phyloP scores from a whole-genome alignment of 192 early-diverging fungal genomes.

The Polychytrium aggregatum region DNA sequence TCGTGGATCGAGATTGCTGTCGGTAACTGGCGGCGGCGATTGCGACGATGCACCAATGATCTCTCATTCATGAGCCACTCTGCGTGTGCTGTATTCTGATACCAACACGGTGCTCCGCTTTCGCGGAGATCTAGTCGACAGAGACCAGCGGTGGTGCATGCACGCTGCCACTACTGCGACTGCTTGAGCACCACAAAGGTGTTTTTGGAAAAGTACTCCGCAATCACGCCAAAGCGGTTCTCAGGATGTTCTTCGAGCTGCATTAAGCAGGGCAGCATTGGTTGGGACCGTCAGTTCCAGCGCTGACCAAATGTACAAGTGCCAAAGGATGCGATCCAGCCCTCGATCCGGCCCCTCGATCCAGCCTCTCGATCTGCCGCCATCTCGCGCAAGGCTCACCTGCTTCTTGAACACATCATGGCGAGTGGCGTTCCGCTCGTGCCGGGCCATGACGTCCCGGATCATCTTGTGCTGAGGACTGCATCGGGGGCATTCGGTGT shows the following conservation, averaged over 20 bases:
- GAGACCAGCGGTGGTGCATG: too few species aligned
- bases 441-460: conserved; percentile 61
- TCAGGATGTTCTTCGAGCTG: conserved; percentile 60
- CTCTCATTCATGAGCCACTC: too few species aligned
- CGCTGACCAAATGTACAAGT: too few species aligned
- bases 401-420: conserved; percentile 75
- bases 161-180: too few species aligned
- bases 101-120: too few species aligned
- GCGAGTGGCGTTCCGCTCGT: conserved; percentile 62
- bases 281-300: conserved; percentile 1
- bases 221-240: conserved; percentile 79
- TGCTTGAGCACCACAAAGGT: conserved; percentile 59
- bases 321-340: too few species aligned
- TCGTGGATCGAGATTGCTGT: too few species aligned
- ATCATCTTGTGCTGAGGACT: conserved; percentile 74
- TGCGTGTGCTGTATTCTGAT: too few species aligned
- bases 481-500: conserved; percentile 48
- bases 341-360: background rate
- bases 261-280: too few species aligned
- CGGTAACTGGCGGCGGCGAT: too few species aligned
- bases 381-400: conserved; percentile 23
- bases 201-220: conserved; percentile 85
- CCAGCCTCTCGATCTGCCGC: background rate
- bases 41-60: too few species aligned
- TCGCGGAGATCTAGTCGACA: too few species aligned